Base-by-base conservation (phyloP, 2,329 filamentous ascomycete species). In the Penicillium sp. region DNA sequence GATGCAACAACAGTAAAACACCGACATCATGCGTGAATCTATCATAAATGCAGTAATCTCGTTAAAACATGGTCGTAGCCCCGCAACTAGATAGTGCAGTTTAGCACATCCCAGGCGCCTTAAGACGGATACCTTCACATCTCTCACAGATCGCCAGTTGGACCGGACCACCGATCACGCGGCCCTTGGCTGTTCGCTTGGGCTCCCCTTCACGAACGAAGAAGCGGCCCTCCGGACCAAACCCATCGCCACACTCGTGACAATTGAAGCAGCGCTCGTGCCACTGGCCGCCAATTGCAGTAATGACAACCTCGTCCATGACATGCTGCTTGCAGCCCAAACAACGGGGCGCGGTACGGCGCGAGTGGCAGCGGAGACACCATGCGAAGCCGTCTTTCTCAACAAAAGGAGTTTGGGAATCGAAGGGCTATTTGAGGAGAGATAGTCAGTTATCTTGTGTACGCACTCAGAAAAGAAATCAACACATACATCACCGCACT, bases 311-410 rank as follows among this genome's bases (percentile, higher is more conserved):
- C 47, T 96, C 88, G 43, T 96, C 93, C 49, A 94, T 86, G 51
- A 97, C 91, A 9, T 91, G 89, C 67, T 83, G 85, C 66, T 85
- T 86, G 76, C 94, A 99, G 67, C 88, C 90, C 64, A 85, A 84
- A 75, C 94, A 99, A 75, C 96, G 95, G 43, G 91, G 88, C 12
- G 89, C 90, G 12, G 91, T 97, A 33, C 94, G 86, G 69, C 91
- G 90, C 14, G 92, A 95, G 77, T 97, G 93, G 71, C 94, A 99
- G 22, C 83, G 83, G 44, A 97, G 84, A 75, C 94, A 99, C 92
- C 94, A 99, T 5, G 94, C 94, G 73, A 96, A 97, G 10, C 93
- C 93, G 64, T 97, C 93, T 75, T 96, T 96, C 72, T 99, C 94
- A 53, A 99, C 90, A 71, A 99, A 99, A 0, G 94, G 93, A 10